phyloP scores from a whole-genome alignment of 306 rosid species.

The Psophocarpus tetragonolobus region DNA sequence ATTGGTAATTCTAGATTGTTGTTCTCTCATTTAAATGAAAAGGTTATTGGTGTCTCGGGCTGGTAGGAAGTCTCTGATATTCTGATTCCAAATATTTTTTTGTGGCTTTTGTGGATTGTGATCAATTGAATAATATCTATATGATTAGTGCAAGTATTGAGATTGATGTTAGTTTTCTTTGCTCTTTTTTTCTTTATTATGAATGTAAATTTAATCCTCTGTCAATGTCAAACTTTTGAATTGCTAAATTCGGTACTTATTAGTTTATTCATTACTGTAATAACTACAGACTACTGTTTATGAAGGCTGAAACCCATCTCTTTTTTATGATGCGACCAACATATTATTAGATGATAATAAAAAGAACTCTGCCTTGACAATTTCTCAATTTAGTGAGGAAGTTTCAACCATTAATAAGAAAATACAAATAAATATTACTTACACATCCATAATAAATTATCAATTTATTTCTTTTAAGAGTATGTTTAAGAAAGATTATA shows the following conservation, averaged over 20 bases:
- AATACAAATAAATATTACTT: background rate
- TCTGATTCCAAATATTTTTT: conserved; percentile 1
- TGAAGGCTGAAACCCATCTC: background rate
- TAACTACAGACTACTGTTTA: background rate
- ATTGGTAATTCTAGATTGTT: conserved; percentile 17
- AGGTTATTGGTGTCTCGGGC: background rate
- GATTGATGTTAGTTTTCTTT: background rate
- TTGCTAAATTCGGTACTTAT: background rate
- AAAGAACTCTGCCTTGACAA: background rate
- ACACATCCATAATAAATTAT: background rate
- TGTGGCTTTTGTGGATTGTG: conserved; percentile 22
- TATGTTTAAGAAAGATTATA: no score
- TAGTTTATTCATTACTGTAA: background rate
- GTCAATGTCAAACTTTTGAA: background rate
- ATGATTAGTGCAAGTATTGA: background rate
- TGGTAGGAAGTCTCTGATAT: background rate
- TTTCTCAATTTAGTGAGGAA: background rate
- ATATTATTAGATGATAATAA: background rate
- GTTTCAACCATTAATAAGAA: background rate
- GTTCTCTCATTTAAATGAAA: background rate
- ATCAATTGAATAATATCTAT: conserved; percentile 11
- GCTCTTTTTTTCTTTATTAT: background rate
- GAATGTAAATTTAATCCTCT: background rate
- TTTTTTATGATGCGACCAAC: background rate
- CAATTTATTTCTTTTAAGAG: background rate